Base-by-base conservation (phyloP, 495 filamentous ascomycete species). In the Schizothecium vesticola region DNA sequence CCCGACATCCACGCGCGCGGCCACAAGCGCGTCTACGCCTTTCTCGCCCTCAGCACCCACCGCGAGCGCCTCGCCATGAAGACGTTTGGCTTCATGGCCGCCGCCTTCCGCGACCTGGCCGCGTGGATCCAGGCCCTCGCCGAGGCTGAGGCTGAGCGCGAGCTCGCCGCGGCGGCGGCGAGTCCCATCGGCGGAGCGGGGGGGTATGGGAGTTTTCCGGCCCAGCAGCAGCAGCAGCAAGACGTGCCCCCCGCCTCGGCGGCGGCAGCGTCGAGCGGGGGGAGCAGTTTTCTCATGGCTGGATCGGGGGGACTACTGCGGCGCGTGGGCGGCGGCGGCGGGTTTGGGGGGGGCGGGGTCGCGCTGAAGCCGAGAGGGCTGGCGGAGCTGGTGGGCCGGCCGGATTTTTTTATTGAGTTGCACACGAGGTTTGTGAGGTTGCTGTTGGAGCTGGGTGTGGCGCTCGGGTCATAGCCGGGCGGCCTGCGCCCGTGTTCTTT, bases 1-100 rank as follows among this genome's bases (percentile, higher is more conserved):
- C 88, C 90, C 21, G 94, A 97, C 75, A 85, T 93, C 23, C 90
- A 93, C 79, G 93, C 94, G 21, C 92, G 94, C 43, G 94, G 94
- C 57, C 88, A 91, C 69, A 87, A 90, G 71, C 88, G 94, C 67
- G 90, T 91, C 56, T 97, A 97, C 78, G 93, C 94, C 56, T 85
- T 97, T 57, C 82, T 97, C 60, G 92, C 91, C n/a, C 87, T 97
- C 65, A 84, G 80, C 70, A 86, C 85, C 56, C 84, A 92, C 72
- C 91, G 91, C 65, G 86, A 92, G 68, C 86, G 89, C 61, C 82
- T 88, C 26, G 91, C 91, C 29, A 90, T 91, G 76, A 89, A 90
- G 69, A 88, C 88, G 1, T 93, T 90, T 70, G 88, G 88, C 36
- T 85, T 89, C 59, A 86, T 97, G 61, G 90, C 90, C 69, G 81